A percentile compares a stretch with the other conserved stretches of the same genome.
phyloP scores from a whole-genome alignment of 2,329 filamentous ascomycete species.

The Neonectria faginata region DNA sequence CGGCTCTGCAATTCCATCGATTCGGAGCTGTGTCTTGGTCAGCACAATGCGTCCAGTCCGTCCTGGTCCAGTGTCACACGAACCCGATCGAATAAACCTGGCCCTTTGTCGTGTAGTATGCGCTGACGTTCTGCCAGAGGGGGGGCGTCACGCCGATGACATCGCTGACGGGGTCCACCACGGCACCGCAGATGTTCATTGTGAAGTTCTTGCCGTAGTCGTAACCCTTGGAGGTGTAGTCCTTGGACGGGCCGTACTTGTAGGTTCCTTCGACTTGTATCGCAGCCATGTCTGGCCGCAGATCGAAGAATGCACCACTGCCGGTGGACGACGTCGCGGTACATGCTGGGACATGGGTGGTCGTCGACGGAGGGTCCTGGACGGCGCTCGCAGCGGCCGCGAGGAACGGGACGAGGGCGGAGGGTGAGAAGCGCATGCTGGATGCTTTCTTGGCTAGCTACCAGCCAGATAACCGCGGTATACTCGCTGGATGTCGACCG shows the following conservation, averaged over 20 bases:
- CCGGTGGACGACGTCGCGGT: constrained; percentile 67
- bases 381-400: constrained; percentile 50
- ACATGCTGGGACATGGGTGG: constrained; percentile 61
- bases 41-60: constrained; percentile 24
- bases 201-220: constrained; percentile 87
- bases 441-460: not conserved
- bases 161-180: constrained; percentile 73
- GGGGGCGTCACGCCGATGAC: constrained; percentile 73
- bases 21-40: constrained; percentile 53
- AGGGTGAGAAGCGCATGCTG: constrained; percentile 46
- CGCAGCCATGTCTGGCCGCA: constrained; percentile 66
- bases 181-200: constrained; percentile 81
- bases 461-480: not conserved
- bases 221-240: constrained; percentile 76
- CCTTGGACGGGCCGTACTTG: constrained; percentile 56
- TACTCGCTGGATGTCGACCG: constrained; percentile 1
- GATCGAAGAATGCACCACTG: constrained; percentile 69
- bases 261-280: constrained; percentile 56
- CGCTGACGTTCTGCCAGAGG: constrained; percentile 79
- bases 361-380: constrained; percentile 55
- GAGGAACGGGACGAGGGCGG: constrained; percentile 52
- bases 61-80: constrained; percentile 45
- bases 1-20: constrained; percentile 67
- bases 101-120: constrained; percentile 76
- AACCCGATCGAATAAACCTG: constrained; percentile 82